A percentile compares a stretch with the other conserved stretches of the same genome.
Conservation (phyloP, 176 grass and related monocot species). For the Carex scoparia region DNA sequence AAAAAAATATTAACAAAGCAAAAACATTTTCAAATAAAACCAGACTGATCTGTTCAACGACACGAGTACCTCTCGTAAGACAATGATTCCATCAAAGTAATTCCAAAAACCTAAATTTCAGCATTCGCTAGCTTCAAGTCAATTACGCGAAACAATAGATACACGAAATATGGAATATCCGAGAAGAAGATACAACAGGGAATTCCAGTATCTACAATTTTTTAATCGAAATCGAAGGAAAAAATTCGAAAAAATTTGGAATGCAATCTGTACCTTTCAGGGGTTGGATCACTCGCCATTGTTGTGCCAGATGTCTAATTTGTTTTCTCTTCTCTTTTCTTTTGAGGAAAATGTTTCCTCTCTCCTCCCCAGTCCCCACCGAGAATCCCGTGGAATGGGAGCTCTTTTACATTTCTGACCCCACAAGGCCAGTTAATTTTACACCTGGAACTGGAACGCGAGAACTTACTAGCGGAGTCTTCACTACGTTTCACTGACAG, state of each 20-base stretch:
- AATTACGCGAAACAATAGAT: neutral
- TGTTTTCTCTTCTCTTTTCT: neutral
- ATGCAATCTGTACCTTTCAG: neutral
- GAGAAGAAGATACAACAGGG: neutral
- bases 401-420: neutral
- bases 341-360: no score
- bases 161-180: neutral
- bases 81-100: neutral
- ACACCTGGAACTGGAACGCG: neutral
- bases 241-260: neutral
- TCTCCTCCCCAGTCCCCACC: neutral
- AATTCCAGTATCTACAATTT: neutral
- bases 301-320: neutral
- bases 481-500: neutral
- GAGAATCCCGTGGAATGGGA: neutral
- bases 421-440: neutral
- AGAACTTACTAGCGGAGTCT: neutral
- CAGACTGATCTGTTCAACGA: neutral
- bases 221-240: neutral
- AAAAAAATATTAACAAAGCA: neutral
- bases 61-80: neutral
- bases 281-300: conserved; percentile 14
- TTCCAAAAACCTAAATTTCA: neutral
- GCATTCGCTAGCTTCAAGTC: neutral
- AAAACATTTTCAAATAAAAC: neutral